These are phyloP conservation scores for Ilyonectria destructans DNA, from an alignment of 2,329 filamentous ascomycete species.

Conservation along the genomic window DNA sequence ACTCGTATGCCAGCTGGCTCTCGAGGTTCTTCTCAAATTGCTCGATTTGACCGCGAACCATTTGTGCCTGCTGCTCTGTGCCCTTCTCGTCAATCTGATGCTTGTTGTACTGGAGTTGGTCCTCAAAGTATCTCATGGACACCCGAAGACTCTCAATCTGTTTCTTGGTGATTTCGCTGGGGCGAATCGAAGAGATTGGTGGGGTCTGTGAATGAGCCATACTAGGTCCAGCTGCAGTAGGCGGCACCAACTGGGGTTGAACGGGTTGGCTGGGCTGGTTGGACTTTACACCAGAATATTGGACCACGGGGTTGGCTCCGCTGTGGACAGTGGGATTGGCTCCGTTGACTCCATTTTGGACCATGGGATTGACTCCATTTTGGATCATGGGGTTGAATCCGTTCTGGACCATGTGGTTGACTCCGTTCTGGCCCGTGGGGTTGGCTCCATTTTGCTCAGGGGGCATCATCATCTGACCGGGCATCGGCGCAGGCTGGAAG, in stretches of 20 bases:
- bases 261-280: constrained; percentile 29
- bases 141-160: constrained; percentile 68
- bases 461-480: constrained; percentile 43
- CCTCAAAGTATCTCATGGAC: constrained; percentile 71
- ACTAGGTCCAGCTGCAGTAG: neutral
- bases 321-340: constrained; percentile 45
- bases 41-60: constrained; percentile 63
- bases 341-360: constrained; percentile 15
- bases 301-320: neutral
- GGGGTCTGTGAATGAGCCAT: constrained; percentile 48
- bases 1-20: constrained; percentile 64
- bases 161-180: constrained; percentile 74
- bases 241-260: constrained; percentile 15
- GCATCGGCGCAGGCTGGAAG: constrained; percentile 47
- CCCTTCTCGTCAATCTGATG: constrained; percentile 74
- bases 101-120: constrained; percentile 74
- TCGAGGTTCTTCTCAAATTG: constrained; percentile 66
- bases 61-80: constrained; percentile 61
- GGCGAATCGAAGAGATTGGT: constrained; percentile 72
- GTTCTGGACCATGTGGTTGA: constrained; percentile 3
- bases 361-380: constrained; percentile 16
- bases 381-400: neutral
- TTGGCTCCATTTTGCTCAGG: constrained; percentile 12
- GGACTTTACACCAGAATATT: neutral
- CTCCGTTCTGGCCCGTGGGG: constrained; percentile 18